Conservation (phyloP, 768 basidiomycete genomes). For the Leccinum truebloodii region DNA sequence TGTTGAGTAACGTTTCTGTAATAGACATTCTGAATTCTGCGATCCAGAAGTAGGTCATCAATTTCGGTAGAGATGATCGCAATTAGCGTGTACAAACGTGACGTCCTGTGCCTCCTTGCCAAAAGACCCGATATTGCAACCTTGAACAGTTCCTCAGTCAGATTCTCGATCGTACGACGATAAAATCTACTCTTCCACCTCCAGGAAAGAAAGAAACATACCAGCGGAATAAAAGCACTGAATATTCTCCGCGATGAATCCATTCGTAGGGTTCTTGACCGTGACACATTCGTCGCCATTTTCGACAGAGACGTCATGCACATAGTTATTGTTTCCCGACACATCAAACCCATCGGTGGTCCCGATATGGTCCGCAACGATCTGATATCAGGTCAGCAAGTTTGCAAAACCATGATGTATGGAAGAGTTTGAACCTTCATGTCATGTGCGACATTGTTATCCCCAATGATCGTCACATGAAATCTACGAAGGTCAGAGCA, state of each 20-base stretch:
- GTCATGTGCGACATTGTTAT: constrained; percentile 11
- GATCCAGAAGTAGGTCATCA: not conserved
- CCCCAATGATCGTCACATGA: constrained; percentile 11
- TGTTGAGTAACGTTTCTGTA: constrained; percentile 10
- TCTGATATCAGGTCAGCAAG: not conserved
- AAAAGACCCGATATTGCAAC: constrained; percentile 20
- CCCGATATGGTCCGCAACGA: constrained; percentile 17
- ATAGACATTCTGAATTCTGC: constrained; percentile 11
- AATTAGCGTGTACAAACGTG: constrained; percentile 2
- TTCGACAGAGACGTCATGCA: constrained; percentile 37
- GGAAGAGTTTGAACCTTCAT: constrained; percentile 6
- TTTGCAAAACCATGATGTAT: not conserved
- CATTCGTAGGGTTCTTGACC: constrained; percentile 33
- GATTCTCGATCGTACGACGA: not conserved
- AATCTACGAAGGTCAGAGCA: constrained; percentile 7
- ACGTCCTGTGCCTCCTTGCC: not conserved
- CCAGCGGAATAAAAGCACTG: constrained; percentile 11
- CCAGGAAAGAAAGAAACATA: not conserved
- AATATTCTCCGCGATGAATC: constrained; percentile 16
- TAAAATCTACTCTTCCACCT: not conserved
- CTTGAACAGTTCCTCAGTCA: constrained; percentile 4
- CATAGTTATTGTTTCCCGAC: constrained; percentile 32
- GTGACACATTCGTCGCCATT: constrained; percentile 37
- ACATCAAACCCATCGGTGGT: constrained; percentile 17
- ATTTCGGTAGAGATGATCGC: not conserved